phyloP scores from a whole-genome alignment of 2,329 filamentous ascomycete genomes.

The Chaetomiaceae sp. region DNA sequence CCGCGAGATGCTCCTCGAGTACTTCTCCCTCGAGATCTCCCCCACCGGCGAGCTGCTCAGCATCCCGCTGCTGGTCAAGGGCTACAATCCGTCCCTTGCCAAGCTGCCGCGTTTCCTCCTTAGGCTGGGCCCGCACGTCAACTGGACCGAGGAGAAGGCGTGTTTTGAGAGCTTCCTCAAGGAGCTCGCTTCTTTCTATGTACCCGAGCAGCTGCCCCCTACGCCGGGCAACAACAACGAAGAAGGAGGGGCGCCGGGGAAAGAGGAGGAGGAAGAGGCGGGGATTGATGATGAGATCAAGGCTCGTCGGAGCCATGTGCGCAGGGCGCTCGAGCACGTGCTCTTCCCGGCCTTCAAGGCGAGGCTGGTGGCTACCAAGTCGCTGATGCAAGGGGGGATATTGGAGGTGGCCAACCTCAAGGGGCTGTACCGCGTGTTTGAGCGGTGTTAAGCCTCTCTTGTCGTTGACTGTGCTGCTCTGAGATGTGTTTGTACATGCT shows the following conservation, averaged over 20 bases:
- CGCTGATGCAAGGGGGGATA: constrained; percentile 67
- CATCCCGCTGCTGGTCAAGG: constrained; percentile 82
- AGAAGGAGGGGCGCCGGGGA: constrained; percentile 29
- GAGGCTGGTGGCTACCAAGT: constrained; percentile 74
- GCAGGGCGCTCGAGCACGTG: constrained; percentile 72
- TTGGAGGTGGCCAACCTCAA: constrained; percentile 89
- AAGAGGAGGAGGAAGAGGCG: constrained; percentile 38
- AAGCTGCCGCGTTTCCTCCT: constrained; percentile 89
- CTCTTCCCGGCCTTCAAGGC: constrained; percentile 87
- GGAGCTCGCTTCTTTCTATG: constrained; percentile 86
- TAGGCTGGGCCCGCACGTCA: constrained; percentile 78
- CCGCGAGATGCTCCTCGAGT: constrained; percentile 84
- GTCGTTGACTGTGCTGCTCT: not conserved
- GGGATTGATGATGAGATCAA: constrained; percentile 47
- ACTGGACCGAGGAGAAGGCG: constrained; percentile 78
- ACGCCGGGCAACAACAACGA: constrained; percentile 31
- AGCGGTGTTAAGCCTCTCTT: constrained; percentile 63
- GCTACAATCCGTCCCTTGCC: constrained; percentile 77
- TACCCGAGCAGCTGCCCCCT: constrained; percentile 75
- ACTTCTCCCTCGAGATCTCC: constrained; percentile 83
- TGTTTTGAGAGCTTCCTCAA: constrained; percentile 84
- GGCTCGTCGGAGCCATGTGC: constrained; percentile 63
- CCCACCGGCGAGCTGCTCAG: constrained; percentile 70
- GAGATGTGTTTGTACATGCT: too few species aligned
- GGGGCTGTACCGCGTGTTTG: constrained; percentile 89